Base-by-base conservation (phyloP, 179 eudicot species). In the Beta corolliflora region DNA sequence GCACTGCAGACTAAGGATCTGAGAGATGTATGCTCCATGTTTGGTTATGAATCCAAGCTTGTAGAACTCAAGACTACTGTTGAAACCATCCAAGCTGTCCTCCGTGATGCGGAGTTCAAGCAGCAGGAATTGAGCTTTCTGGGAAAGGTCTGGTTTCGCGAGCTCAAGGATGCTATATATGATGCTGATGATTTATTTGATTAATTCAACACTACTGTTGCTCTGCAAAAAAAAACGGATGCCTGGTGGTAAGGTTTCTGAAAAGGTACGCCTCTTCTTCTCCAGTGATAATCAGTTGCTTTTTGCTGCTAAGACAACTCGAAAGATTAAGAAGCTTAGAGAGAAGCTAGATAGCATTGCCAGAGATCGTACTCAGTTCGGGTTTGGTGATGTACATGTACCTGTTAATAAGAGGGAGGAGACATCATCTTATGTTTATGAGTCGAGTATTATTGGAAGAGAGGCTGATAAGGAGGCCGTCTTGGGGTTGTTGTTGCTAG, bases 131-230 rank as follows among this genome's bases (percentile, higher is more conserved):
- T 77, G 18, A 10, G 18, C 21, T 8, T 50, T 41, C 61, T 36
- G 12, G 82, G 53, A 7, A 10, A 56, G 29, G 29, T 15, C 16
- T 83, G 81, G 82, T 48, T 87, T 9, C 18, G 48, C 19, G 84
- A 68, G 84, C 87, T 82, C 73, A 60, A 72, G 67, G 77, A 19
- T 54, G 79, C 76, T 23, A 77, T 80, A 3, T 79, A 82, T 23
- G 75, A 77, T 25, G 82, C 63, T 9, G 84, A 82, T 61, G 86
- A 82, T 63, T 19, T 87, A 54, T 11, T 84, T 3, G 89, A 87
- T 77, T 77, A 80, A 10, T 81, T 77, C 45, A 64, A 65, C 15
- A 82, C 82, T n/a, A 58, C 54, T 7, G 1, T 31, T 31, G 36
- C 41, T 15, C 41, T 21, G 66, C 61, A n/a, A 46, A 68, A 14